phyloP scores from a whole-genome alignment of 192 early-diverging fungal genomes.

The Coemansia sp. region DNA sequence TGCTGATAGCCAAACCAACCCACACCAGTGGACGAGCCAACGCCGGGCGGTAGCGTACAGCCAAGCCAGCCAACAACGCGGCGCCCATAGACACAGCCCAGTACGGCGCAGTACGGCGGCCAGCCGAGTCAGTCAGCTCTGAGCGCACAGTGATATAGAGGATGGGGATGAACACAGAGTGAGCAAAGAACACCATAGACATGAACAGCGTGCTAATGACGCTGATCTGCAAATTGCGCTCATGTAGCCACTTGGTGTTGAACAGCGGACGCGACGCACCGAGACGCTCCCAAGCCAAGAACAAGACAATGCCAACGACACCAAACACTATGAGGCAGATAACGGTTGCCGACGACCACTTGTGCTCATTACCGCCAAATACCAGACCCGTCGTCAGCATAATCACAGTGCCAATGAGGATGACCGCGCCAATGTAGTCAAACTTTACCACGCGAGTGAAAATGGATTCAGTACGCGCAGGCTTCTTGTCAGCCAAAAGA shows the following conservation, averaged over 20 bases:
- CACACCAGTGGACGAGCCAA: slow-evolving; percentile 40
- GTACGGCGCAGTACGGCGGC: slow-evolving; percentile 43
- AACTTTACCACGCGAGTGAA: slow-evolving; percentile 21
- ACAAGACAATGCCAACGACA: slow-evolving; percentile 23
- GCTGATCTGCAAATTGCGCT: slow-evolving; percentile 54
- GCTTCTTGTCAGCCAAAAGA: slow-evolving; percentile 22
- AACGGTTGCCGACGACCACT: slow-evolving; percentile 44
- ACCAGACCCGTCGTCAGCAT: slow-evolving; percentile 47
- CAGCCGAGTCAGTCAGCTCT: slow-evolving; percentile 23
- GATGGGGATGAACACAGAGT: slow-evolving; percentile 41
- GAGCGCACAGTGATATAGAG: slow-evolving; percentile 45
- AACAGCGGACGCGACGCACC: slow-evolving; percentile 38
- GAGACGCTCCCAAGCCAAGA: slow-evolving; percentile 37
- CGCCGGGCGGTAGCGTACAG: slow-evolving; percentile 11
- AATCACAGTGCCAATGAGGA: slow-evolving; percentile 40
- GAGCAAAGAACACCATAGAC: slow-evolving; percentile 43
- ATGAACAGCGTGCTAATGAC: slow-evolving; percentile 41
- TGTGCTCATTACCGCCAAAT: slow-evolving; percentile 55
- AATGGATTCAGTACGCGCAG: slow-evolving; percentile 21
- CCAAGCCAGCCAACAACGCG: slow-evolving; percentile 28
- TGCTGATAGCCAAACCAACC: slow-evolving; percentile 30
- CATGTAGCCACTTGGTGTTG: slow-evolving; percentile 42
- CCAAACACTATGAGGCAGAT: slow-evolving; percentile 54
- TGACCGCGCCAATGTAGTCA: slow-evolving; percentile 35
- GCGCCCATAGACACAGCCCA: slow-evolving; percentile 40